phyloP scores from a whole-genome alignment of 371 early-diverging fungal species.

The Saksenaea oblongispora region DNA sequence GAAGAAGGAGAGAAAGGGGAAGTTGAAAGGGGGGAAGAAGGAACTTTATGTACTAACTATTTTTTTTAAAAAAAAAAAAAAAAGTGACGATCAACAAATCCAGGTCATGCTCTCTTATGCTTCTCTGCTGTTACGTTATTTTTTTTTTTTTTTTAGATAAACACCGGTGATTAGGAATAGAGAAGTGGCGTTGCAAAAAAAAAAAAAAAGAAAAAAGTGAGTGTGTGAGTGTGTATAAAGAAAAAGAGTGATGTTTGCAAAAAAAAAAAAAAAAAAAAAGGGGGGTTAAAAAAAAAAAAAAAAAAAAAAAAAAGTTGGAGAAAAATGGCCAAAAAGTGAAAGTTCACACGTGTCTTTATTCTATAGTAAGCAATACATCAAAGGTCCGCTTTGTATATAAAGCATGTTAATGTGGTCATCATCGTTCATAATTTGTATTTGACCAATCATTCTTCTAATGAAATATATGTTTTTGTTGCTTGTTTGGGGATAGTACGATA shows the following conservation, averaged over 20 bases:
- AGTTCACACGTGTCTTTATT: background rate
- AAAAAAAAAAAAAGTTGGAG: too few relatives aligned
- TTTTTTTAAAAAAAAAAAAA: background rate
- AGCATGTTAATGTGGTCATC: background rate
- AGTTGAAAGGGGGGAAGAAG: background rate
- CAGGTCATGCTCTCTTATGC: background rate
- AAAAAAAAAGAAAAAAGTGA: too few relatives aligned
- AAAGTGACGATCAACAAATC: conserved; percentile 1
- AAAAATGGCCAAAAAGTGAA: background rate
- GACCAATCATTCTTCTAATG: background rate
- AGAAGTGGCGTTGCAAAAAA: conserved; percentile 3
- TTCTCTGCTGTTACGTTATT: background rate
- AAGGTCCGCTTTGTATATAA: background rate
- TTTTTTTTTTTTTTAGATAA: background rate
- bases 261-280: too few relatives aligned
- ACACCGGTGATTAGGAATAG: background rate
- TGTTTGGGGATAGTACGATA: background rate
- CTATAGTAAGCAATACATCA: background rate
- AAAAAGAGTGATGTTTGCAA: too few relatives aligned
- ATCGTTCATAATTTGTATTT: background rate
- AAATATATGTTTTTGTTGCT: background rate
- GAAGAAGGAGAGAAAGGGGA: background rate
- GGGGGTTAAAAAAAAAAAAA: too few relatives aligned
- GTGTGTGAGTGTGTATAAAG: too few relatives aligned
- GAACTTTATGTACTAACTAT: background rate